phyloP scores from a whole-genome alignment of 768 basidiomycete genomes.

The Tulasnella sp. region DNA sequence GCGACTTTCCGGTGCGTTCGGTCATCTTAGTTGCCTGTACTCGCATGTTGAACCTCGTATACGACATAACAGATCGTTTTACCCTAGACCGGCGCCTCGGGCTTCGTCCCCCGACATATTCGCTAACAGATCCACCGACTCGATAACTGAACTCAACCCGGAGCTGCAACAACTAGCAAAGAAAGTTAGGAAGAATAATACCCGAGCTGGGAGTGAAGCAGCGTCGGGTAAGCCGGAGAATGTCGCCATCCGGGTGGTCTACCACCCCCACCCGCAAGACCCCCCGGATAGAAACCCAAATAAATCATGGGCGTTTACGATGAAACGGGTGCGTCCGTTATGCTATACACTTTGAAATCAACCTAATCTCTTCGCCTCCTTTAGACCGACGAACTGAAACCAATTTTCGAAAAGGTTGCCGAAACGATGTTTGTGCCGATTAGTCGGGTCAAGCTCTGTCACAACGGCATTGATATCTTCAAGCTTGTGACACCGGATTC shows the following conservation, averaged over 20 bases:
- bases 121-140: slow-evolving; percentile 10
- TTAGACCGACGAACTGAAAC: slow-evolving; percentile 12
- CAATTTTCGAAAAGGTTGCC: neutral
- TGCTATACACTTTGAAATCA: neutral
- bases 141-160: neutral
- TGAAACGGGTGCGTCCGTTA: slow-evolving; percentile 4
- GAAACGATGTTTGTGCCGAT: neutral
- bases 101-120: neutral
- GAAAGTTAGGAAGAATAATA: neutral
- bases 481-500: slow-evolving; percentile 5
- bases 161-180: slow-evolving; percentile 8
- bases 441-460: neutral
- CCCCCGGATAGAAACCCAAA: neutral
- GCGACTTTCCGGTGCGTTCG: neutral
- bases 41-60: neutral
- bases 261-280: neutral
- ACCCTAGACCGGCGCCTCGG: neutral
- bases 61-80: neutral
- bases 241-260: neutral
- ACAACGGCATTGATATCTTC: slow-evolving; percentile 8
- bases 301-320: slow-evolving; percentile 1
- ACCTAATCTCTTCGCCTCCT: neutral
- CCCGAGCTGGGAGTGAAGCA: neutral
- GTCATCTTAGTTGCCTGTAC: neutral
- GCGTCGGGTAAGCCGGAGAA: slow-evolving; percentile 4